Evolutionary conservation across 768 basidiomycete genomes (phyloP).

Genomic region (Scleroderma bovista): DNA sequence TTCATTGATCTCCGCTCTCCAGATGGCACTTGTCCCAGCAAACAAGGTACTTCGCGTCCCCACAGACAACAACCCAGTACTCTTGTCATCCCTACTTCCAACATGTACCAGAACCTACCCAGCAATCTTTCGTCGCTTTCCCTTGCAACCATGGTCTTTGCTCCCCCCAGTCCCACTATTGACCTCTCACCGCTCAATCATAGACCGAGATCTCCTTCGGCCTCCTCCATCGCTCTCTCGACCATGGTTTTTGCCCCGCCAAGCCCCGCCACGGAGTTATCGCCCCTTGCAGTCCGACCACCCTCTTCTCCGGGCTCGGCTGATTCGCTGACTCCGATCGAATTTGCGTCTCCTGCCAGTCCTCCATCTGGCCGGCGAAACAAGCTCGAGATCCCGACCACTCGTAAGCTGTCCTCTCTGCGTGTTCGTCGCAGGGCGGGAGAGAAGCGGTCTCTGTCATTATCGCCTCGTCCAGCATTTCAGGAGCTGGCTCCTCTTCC

Average conservation of each 20-base stretch:
- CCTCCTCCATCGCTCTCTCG: conserved; percentile 20
- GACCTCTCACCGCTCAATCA: conserved; percentile 7
- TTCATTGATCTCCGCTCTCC: conserved; percentile 43
- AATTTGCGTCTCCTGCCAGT: conserved; percentile 21
- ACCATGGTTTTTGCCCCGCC: conserved; percentile 26
- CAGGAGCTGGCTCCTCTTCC: conserved; percentile 33
- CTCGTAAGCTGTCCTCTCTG: conserved; percentile 42
- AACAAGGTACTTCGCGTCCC: conserved; percentile 1
- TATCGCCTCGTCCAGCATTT: conserved; percentile 21
- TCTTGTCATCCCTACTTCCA: conserved; percentile 15
- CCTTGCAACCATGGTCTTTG: conserved; percentile 29
- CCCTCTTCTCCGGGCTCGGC: conserved; percentile 20
- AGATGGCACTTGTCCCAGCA: conserved; percentile 8
- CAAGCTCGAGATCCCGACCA: conserved; percentile 43
- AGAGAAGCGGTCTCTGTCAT: conserved; percentile 23
- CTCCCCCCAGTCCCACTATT: conserved; percentile 23
- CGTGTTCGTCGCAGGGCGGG: conserved; percentile 21
- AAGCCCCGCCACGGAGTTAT: conserved; percentile 15
- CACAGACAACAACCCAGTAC: conserved; percentile 9
- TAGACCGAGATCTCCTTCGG: conserved; percentile 3
- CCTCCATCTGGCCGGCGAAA: background rate
- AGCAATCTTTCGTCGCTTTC: conserved; percentile 16
- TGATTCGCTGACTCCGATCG: conserved; percentile 25
- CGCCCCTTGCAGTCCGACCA: conserved; percentile 8
- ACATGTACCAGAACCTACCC: conserved; percentile 11